Percentiles rank a stretch among this genome's conserved stretches.
Conservation (phyloP, 2,329 filamentous ascomycete genomes). For the Coleophoma eucalyptorum region DNA sequence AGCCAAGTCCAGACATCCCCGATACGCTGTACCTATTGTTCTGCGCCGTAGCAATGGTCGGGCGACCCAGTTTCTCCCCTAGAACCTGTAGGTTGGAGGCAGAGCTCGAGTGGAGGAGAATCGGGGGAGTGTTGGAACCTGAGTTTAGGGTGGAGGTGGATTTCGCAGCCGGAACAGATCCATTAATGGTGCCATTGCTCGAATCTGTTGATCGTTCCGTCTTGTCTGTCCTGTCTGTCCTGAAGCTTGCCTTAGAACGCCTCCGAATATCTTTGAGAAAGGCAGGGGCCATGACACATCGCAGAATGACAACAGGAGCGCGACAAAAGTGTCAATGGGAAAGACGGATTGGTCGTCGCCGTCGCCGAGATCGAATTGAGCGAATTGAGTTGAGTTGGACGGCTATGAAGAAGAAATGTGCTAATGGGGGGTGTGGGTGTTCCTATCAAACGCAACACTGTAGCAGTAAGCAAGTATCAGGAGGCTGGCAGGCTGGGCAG, state of each 20-base stretch:
- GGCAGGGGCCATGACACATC: slow-evolving; percentile 47
- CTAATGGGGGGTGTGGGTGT: neutral
- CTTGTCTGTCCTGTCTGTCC: slow-evolving; percentile 43
- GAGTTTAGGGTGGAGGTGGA: slow-evolving; percentile 60
- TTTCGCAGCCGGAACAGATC: slow-evolving; percentile 58
- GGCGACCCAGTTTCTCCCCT: slow-evolving; percentile 34
- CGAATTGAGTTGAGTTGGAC: neutral
- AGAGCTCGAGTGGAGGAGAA: slow-evolving; percentile 39
- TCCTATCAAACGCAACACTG: neutral
- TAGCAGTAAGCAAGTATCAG: neutral
- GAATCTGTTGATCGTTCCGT: slow-evolving; percentile 59
- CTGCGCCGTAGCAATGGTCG: slow-evolving; percentile 33
- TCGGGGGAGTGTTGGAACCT: slow-evolving; percentile 56
- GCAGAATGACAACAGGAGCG: neutral
- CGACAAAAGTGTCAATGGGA: neutral
- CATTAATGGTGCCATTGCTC: slow-evolving; percentile 53
- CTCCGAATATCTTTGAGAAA: slow-evolving; percentile 77
- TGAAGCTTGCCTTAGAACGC: slow-evolving; percentile 72
- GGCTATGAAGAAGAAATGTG: neutral
- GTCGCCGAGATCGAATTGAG: no score
- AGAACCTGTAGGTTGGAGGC: slow-evolving; percentile 61
- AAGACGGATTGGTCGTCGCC: neutral
- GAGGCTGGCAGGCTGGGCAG: neutral
- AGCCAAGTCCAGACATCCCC: slow-evolving; percentile 58
- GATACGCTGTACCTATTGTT: slow-evolving; percentile 60